Base-by-base conservation (phyloP, 2,329 filamentous ascomycete species). In the Pseudovirgaria hyperparasitica region DNA sequence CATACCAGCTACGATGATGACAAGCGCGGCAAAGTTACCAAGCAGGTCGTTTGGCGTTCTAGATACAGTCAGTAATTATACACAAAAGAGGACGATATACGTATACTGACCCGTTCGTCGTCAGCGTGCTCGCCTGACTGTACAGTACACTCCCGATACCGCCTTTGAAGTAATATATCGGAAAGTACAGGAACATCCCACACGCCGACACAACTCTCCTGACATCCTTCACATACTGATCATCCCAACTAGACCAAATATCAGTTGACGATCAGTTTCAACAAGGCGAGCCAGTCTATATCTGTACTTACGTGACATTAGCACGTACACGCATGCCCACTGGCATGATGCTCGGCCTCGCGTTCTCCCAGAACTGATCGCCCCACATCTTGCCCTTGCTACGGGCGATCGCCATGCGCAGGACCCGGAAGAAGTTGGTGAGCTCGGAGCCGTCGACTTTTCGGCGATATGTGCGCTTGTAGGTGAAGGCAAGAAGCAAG, bases 61-160 rank as follows among this genome's bases (percentile, higher is more conserved):
- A n/a, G n/a, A n/a, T n/a, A n/a, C n/a, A n/a, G n/a, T n/a, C n/a
- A n/a, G n/a, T n/a, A n/a, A n/a, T n/a, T n/a, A n/a, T n/a, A n/a
- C n/a, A n/a, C n/a, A n/a, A n/a, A n/a, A n/a, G n/a, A n/a, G n/a
- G n/a, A n/a, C n/a, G n/a, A n/a, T n/a, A n/a, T n/a, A n/a, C n/a
- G n/a, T n/a, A n/a, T n/a, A n/a, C n/a, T n/a, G n/a, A n/a, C n/a
- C 34, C 34, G 9, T 25, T 15, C 2, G 29, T 33, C 3, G 34
- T 39, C 38, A 41, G 39, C 4, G 36, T 28, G 12, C 32, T 32
- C 15, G 30, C 58, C 42, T 66, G 45, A 45, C 60, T 66, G 23
- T 47, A 62, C 11, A 59, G 54, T 0, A 67, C 54, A 4, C 52
- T 52, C 10, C 67, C 67, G 16, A 72, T 57, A 38, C 67, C 67